Base-by-base conservation (phyloP, 78 protist genomes). In the Dictyostelium firmibasis region DNA sequence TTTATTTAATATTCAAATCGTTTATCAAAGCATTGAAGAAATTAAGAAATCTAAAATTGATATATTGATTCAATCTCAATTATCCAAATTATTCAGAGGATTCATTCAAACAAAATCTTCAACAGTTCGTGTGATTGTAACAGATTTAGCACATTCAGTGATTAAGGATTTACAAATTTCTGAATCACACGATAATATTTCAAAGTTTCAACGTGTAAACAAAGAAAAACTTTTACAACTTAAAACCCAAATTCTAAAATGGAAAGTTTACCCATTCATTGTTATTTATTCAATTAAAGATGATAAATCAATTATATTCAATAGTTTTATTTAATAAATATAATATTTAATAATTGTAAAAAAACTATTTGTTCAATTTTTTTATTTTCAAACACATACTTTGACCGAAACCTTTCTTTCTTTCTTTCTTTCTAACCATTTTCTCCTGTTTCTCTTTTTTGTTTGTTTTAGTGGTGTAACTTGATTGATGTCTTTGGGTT, bases 191-290 rank as follows among this genome's bases (percentile, higher is more conserved):
- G 86, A 82, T 35, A 57, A 50, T 43, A 27, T 81, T 25, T 82
- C 86, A 82, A 82, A 60, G 36, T 79, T 44, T 35, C 16, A 78
- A 16, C 35, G 81, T 57, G 93, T 53, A 3, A 14, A 27, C 62
- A 76, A 79, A 67, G 93, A 88, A 13, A 88, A 88, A 27, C 62
- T 88, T 1, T 2, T 43, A 25, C 93, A 47, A 38, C 44, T 88
- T 2, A 88, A 88, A 76, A 43, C 14, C 29, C 93, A 88, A 53
- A 50, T 88, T 6, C 29, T 44, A 1, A 76, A 79, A 64, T 88
- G 93, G 93, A 88, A 88, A 76, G 47, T 53, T 64, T 57, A 43
- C 8, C 93, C 85, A 43, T 88, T 88, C 47, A 62, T 38, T 88
- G 81, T 88, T 7, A 43, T 88, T 13, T 67, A 78, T 67, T 88